These are phyloP conservation scores for Boechera stricta DNA, from an alignment of 345 rosid genomes.

Conservation along the genomic window DNA sequence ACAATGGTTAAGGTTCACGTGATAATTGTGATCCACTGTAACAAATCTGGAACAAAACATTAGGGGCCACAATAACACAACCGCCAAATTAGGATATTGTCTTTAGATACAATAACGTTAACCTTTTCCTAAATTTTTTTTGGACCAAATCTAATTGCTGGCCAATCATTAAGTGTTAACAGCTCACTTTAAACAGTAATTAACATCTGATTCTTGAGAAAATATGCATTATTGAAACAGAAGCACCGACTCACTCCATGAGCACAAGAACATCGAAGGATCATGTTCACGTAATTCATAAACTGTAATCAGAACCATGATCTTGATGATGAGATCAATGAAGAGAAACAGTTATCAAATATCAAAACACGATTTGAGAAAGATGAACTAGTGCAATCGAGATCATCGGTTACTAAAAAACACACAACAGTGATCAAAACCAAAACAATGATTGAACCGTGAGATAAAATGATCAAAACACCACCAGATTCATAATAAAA, in stretches of 20 bases:
- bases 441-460: no score
- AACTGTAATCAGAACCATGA: background rate
- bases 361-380: background rate
- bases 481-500: no score
- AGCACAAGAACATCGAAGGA: background rate
- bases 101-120: slow-evolving; percentile 13
- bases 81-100: slow-evolving; percentile 26
- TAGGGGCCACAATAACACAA: slow-evolving; percentile 29
- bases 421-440: no score
- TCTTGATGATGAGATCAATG: background rate
- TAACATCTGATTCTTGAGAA: background rate
- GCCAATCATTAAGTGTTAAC: slow-evolving; percentile 30
- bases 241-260: slow-evolving; percentile 6
- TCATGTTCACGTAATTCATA: background rate
- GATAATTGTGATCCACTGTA: background rate
- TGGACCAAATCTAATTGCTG: slow-evolving; percentile 17
- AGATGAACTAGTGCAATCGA: no score
- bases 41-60: slow-evolving; percentile 32
- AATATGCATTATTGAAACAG: slow-evolving; percentile 2
- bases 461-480: no score
- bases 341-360: background rate
- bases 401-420: background rate
- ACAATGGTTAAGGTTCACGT: slow-evolving; percentile 32
- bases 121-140: background rate
- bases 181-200: slow-evolving; percentile 36